Evolutionary conservation across 768 basidiomycete genomes (phyloP).

Genomic region (Fomitopsis serialis): DNA sequence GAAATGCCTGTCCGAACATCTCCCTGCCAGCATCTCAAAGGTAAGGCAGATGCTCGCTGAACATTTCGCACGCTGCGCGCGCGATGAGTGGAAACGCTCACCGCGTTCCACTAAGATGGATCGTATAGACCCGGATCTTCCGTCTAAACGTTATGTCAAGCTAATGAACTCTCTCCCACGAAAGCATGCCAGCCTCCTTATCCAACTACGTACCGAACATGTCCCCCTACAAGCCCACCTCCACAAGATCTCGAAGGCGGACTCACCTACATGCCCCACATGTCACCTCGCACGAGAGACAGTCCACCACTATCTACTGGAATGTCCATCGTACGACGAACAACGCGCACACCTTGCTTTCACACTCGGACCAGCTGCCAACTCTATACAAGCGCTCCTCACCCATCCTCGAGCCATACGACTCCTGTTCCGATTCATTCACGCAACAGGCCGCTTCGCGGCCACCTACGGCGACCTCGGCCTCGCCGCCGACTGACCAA

Average conservation of each 20-base stretch:
- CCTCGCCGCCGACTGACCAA: no score
- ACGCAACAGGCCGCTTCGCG: constrained; percentile 7
- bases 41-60: neutral
- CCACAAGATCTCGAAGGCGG: constrained; percentile 5
- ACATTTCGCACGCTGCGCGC: neutral
- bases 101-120: neutral
- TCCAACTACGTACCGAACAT: constrained; percentile 30
- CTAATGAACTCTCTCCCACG: neutral
- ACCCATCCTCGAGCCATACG: neutral
- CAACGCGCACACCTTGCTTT: neutral
- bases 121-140: constrained; percentile 1
- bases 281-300: constrained; percentile 8
- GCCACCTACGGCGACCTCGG: constrained; percentile 1
- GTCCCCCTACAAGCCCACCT: constrained; percentile 25
- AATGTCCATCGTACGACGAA: constrained; percentile 7
- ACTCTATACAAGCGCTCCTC: constrained; percentile 4
- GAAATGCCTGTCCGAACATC: constrained; percentile 1
- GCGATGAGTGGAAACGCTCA: neutral
- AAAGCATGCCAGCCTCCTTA: constrained; percentile 13
- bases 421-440: constrained; percentile 8
- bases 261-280: constrained; percentile 6
- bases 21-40: constrained; percentile 5
- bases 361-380: neutral
- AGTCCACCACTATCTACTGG: constrained; percentile 16
- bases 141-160: neutral